phyloP scores from a whole-genome alignment of 495 filamentous ascomycete genomes.

The Aspergillus asperescens region DNA sequence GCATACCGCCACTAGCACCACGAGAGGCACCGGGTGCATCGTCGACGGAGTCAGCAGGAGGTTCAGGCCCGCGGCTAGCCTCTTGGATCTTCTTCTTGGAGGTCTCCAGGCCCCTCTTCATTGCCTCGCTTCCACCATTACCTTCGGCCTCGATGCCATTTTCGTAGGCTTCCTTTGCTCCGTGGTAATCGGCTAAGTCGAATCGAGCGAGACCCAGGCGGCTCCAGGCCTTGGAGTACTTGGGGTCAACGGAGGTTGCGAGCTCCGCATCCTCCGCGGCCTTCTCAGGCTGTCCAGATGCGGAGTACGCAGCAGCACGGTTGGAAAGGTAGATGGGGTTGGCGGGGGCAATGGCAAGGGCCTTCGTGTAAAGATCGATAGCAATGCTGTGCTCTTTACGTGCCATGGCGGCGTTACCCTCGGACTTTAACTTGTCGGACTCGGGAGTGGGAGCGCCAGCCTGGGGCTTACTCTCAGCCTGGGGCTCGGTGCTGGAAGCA shows the following conservation, averaged over 20 bases:
- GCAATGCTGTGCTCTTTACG: conserved; percentile 78
- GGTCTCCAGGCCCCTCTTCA: conserved; percentile 94
- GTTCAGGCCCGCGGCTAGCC: conserved; percentile 43
- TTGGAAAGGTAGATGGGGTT: conserved; percentile 98
- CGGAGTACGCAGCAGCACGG: conserved; percentile 86
- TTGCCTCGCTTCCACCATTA: conserved; percentile 71
- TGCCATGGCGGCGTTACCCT: conserved; percentile 91
- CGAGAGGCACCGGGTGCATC: conserved; percentile 41
- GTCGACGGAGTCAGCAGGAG: conserved; percentile 47
- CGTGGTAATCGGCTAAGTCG: conserved; percentile 82
- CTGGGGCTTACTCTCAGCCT: conserved; percentile 26
- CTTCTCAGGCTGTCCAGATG: conserved; percentile 69
- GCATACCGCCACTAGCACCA: conserved; percentile 63
- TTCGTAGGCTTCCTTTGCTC: conserved; percentile 89
- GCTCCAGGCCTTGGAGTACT: conserved; percentile 95
- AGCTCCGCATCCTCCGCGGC: conserved; percentile 83
- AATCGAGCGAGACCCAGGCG: conserved; percentile 85
- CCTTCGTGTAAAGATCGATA: conserved; percentile 80
- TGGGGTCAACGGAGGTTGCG: conserved; percentile 77
- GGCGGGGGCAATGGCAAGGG: conserved; percentile 68
- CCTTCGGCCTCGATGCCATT: conserved; percentile 92
- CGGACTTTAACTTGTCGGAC: conserved; percentile 82
- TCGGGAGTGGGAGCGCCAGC: conserved; percentile 49
- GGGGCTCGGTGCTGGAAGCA: conserved; percentile 12
- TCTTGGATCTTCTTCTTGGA: conserved; percentile 79